These are phyloP conservation scores for Cicer judaicum DNA, from an alignment of 306 rosid species.

Conservation along the genomic window DNA sequence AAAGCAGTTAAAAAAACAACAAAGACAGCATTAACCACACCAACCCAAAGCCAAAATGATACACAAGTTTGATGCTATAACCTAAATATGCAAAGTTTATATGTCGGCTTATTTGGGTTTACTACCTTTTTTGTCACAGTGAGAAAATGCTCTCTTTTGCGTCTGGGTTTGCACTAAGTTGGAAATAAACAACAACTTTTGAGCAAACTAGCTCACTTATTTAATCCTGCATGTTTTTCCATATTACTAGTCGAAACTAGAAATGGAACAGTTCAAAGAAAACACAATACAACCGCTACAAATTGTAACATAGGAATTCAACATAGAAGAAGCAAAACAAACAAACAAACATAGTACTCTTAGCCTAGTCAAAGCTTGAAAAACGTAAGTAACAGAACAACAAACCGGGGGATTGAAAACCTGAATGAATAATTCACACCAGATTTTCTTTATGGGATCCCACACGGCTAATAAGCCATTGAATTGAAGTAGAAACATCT, in stretches of 20 bases:
- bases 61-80: conserved; percentile 7
- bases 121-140: conserved; percentile 30
- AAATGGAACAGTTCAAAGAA: conserved; percentile 43
- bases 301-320: conserved; percentile 44
- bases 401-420: conserved; percentile 59
- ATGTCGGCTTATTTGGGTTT: conserved; percentile 37
- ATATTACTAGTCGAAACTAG: conserved; percentile 34
- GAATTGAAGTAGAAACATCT: conserved; percentile 58
- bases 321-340: conserved; percentile 36
- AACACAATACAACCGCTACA: conserved; percentile 27
- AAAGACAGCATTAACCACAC: conserved; percentile 34
- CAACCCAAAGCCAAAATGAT: conserved; percentile 35
- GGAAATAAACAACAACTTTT: conserved; percentile 43
- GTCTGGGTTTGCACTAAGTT: conserved; percentile 41
- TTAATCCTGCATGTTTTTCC: conserved; percentile 26
- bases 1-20: conserved; percentile 45
- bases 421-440: conserved; percentile 52
- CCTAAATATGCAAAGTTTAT: conserved; percentile 34
- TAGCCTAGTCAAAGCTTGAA: conserved; percentile 46
- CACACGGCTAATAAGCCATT: conserved; percentile 49
- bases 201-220: conserved; percentile 39
- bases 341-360: conserved; percentile 37
- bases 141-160: conserved; percentile 27
- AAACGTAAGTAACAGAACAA: conserved; percentile 46
- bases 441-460: conserved; percentile 61